phyloP scores from a whole-genome alignment of 176 grass and related monocot genomes.

The Cenchrus purpureus region DNA sequence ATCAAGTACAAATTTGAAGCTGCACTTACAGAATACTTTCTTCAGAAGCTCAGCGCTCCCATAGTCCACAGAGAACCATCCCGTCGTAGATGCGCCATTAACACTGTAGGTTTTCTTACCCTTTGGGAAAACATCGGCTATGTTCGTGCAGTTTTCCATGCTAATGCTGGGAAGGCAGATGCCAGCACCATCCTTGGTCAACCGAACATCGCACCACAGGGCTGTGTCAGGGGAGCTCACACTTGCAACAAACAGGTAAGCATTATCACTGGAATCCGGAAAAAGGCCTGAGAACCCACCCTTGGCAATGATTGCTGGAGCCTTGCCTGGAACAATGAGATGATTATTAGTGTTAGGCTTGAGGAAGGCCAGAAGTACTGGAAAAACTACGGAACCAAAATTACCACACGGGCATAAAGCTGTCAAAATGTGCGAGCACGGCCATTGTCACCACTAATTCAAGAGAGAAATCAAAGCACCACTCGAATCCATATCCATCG shows the following conservation, averaged over 20 bases:
- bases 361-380: background rate
- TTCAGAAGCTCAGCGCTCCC: background rate
- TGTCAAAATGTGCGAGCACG: background rate
- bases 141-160: slow-evolving; percentile 66
- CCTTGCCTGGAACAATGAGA: slow-evolving; percentile 59
- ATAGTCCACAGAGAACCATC: slow-evolving; percentile 85
- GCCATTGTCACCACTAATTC: too few relatives aligned
- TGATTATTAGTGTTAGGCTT: slow-evolving; percentile 30
- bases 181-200: slow-evolving; percentile 65
- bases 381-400: slow-evolving; percentile 10
- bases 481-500: background rate
- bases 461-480: slow-evolving; percentile 12
- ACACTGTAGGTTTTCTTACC: slow-evolving; percentile 59
- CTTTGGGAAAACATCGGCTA: slow-evolving; percentile 30
- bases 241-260: slow-evolving; percentile 18
- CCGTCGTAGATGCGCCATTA: slow-evolving; percentile 53
- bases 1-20: background rate
- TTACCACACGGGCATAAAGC: background rate
- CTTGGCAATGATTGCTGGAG: slow-evolving; percentile 68
- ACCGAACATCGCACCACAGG: slow-evolving; percentile 68
- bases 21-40: slow-evolving; percentile 55
- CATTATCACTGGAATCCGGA: slow-evolving; percentile 62
- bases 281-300: slow-evolving; percentile 92
- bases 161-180: slow-evolving; percentile 71
- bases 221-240: slow-evolving; percentile 19